Base-by-base conservation (phyloP, 2,329 filamentous ascomycete genomes). In the Epichloe festucae region DNA sequence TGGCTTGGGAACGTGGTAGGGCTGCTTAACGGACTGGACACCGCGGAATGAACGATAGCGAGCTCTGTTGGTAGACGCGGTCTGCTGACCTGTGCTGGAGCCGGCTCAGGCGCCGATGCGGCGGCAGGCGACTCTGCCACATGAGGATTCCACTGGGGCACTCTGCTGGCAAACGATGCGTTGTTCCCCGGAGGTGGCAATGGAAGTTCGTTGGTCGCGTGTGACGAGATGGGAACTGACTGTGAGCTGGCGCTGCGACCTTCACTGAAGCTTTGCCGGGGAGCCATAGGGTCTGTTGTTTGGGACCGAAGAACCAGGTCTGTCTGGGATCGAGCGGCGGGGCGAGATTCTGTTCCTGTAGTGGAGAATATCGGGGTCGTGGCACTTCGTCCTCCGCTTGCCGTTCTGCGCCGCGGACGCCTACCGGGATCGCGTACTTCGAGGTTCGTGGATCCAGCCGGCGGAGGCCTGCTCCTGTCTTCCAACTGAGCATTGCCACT, bases 241-340 rank as follows among this genome's bases (percentile, higher is more conserved):
- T 65, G 65, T 14, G 67, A 65, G 50, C 67, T 71, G 2, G 65
- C 62, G 55, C 71, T 76, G 52, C 74, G 65, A 4, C 59, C 65
- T 10, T 77, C 73, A 11, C 63, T 61, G 31, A 73, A 65, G 43
- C 63, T 64, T 2, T 73, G 69, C 40, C 73, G 67, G 12, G 63
- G 63, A 5, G 62, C 57, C 2, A 64, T 58, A 4, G 66, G 57
- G 23, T 73, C 72, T 14, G 66, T 61, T 8, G 65, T 65, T 21
- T 69, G 68, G 6, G 73, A 64, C 42, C 72, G 70, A 5, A 72
- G 55, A 2, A 68, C 66, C 8, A 89, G 68, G 60, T 89, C 85
- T 2, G 79, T 85, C 46, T 82, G 78, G 17, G 85, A 87, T 21
- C 78, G 76, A 21, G 77, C 72, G 12, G 78, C 75, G 42, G 76